Evolutionary conservation across 139 green algal species (phyloP), one percentile per base, ranked within the genome.

Genomic region (Haematococcus sp.): DNA sequence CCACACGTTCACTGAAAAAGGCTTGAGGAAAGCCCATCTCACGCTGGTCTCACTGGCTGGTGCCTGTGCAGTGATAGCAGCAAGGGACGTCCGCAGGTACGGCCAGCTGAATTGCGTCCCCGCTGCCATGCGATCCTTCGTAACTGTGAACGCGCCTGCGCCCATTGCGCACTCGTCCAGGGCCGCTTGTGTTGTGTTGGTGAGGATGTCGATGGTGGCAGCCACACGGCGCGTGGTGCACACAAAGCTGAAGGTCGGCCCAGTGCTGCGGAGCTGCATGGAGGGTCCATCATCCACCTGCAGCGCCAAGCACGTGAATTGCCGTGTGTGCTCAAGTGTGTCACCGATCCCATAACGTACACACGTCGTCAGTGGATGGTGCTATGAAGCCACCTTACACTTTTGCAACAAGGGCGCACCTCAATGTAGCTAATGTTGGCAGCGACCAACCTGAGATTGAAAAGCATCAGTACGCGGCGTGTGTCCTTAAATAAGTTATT

Each of bases 91-190:
- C 25, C 25, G 30, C 31, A 68, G 61, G 61, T 68, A 31, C 17
- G 61, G 61, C 61, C 61, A 68, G 61, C 17, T 32, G 61, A 68
- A 68, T 3, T 31, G 61, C 32, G 32, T 31, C 2, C 61, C 61
- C 17, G 9, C 3, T 31, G 51, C 11, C 61, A 68, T 31, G 7
- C 61, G 31, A 4, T 28, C 32, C 31, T 30, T 51, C 17, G 61
- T 68, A 2, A 31, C 61, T 4, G 61, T 68, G 61, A 68, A 52
- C 9, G 61, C 61, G 32, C 61, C 61, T 2, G 61, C 31, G 20
- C 32, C 61, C 61, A 68, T 68, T 11, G 61, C 61, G 32, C 61
- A 68, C 61, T 68, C 61, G 35, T 43, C 25, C 4, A 65, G 3
- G 58, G 58, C 58, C 19, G 27, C 20, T 4, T 3, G 25, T 3